Evolutionary conservation across 768 basidiomycete species (phyloP).

Genomic region (Auricularia heimuer): DNA sequence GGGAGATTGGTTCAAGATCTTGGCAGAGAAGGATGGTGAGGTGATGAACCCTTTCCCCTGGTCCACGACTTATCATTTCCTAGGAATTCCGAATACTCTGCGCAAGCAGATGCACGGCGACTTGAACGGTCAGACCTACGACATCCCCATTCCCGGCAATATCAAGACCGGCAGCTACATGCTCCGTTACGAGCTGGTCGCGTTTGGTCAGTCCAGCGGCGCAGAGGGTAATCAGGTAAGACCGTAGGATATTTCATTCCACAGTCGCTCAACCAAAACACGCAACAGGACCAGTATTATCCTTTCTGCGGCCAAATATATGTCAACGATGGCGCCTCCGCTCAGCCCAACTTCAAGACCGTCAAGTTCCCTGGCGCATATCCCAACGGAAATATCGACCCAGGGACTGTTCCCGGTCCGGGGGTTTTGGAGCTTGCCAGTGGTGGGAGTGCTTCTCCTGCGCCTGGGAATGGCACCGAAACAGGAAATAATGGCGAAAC

Average conservation of each 20-base stretch:
- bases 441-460: background rate
- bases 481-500: background rate
- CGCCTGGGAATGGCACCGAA: background rate
- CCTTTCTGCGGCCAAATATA: background rate
- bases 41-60: background rate
- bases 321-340: background rate
- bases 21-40: background rate
- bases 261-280: no score
- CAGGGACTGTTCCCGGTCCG: background rate
- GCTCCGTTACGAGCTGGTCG: background rate
- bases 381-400: background rate
- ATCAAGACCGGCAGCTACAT: conserved; percentile 1
- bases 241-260: no score
- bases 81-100: background rate
- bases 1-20: conserved; percentile 1
- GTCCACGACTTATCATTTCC: background rate
- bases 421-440: background rate
- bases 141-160: background rate
- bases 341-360: background rate
- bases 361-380: background rate
- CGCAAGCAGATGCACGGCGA: background rate
- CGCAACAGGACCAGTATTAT: background rate
- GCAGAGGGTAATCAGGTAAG: background rate
- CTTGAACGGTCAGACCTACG: background rate
- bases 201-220: background rate